Evolutionary conservation across 345 rosid species (phyloP), one percentile per base, ranked within the genome.

Genomic region (Hypericum androsaemum): DNA sequence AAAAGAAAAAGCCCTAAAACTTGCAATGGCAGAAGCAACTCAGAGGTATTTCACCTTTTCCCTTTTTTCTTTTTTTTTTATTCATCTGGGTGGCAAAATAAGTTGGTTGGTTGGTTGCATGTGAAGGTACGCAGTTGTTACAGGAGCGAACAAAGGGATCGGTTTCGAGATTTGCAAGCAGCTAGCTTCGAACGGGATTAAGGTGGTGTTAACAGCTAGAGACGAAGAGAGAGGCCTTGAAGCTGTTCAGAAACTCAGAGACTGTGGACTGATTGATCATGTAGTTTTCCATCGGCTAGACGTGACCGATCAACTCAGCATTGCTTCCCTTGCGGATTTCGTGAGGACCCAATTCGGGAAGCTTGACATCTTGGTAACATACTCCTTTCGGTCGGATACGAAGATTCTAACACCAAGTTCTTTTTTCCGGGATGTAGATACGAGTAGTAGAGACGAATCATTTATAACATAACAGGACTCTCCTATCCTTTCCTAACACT

Each of bases 221-320:
- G 40, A 51, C 38, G 7, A 4, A 36, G 14, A 51, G 6, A 51
- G 54, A 51, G 54, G 54, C n/a, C 12, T 35, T 37, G 40, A 51
- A 37, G 54, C 54, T 74, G 69, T 74, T 63, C 53, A 68, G 35
- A 70, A 70, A 38, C 77, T 45, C 44, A 65, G 35, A 14, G 55
- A 65, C 3, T 62, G 49, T 57, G 67, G 67, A 47, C 53, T 63
- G 12, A 57, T 64, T 5, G 71, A 70, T 58, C 52, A 61, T 52
- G 43, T 74, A 9, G 32, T 63, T 16, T 79, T 77, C 51, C 79
- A 71, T 66, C 74, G 43, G 37, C 83, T 82, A 44, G 83, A 79
- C 64, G 81, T 79, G 7, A n/a, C 70, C 9, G 70, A 73, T 42
- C 63, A 69, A n/a, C 44, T 58, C 37, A 69, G 67, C 47, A 43